Evolutionary conservation across 192 early-diverging fungal species (phyloP).

Genomic region (Chytriomyces hyalinus): DNA sequence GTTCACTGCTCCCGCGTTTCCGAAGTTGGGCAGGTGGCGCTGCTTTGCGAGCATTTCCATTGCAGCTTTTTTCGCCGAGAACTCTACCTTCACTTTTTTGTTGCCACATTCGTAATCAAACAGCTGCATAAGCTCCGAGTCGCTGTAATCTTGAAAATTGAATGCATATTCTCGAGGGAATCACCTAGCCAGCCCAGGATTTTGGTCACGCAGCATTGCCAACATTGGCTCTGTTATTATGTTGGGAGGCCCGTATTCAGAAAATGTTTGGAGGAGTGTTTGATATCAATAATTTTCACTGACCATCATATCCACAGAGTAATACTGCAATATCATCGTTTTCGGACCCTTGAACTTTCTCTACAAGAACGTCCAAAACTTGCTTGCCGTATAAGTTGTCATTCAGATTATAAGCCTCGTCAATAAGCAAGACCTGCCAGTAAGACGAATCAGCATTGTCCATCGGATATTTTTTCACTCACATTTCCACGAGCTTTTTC

Average conservation of each 20-base stretch:
- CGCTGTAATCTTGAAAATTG: conserved; percentile 45
- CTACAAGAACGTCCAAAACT: conserved; percentile 44
- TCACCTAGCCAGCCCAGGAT: conserved; percentile 46
- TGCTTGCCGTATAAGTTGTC: conserved; percentile 47
- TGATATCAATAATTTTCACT: neutral
- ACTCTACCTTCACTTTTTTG: conserved; percentile 24
- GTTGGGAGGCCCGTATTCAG: neutral
- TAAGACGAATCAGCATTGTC: neutral
- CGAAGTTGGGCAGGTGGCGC: conserved; percentile 46
- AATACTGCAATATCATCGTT: conserved; percentile 47
- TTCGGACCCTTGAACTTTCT: conserved; percentile 47
- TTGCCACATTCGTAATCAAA: conserved; percentile 31
- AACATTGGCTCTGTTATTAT: conserved; percentile 40
- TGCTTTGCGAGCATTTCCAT: conserved; percentile 40
- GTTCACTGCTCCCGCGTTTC: conserved; percentile 50
- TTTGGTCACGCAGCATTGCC: conserved; percentile 46
- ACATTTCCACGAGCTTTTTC: conserved; percentile 38
- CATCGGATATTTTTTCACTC: neutral
- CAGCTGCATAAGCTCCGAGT: conserved; percentile 38
- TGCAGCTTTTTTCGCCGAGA: conserved; percentile 27
- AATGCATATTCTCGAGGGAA: conserved; percentile 49
- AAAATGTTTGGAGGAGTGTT: no score
- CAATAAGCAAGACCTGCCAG: conserved; percentile 35
- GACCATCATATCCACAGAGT: conserved; percentile 48
- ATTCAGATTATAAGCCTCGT: conserved; percentile 45